These are phyloP conservation scores for Talaromyces sp. DNA, from an alignment of 2,329 filamentous ascomycete genomes.

Conservation along the genomic window DNA sequence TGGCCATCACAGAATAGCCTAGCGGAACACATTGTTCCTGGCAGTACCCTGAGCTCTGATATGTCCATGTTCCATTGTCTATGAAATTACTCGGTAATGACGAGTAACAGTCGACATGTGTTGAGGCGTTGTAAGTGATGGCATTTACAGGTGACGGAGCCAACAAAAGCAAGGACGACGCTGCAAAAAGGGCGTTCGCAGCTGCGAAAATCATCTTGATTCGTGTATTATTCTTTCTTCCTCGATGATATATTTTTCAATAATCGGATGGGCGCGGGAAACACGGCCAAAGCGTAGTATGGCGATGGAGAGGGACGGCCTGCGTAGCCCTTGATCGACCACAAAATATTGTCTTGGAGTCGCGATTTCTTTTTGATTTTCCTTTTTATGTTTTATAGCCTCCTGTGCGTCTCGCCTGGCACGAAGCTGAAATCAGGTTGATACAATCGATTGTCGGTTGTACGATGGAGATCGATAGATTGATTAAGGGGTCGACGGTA, in stretches of 20 bases:
- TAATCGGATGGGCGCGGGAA: background rate
- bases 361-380: background rate
- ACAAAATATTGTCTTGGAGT: background rate
- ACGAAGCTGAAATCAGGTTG: background rate
- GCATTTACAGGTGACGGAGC: background rate
- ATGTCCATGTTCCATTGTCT: conserved; percentile 49
- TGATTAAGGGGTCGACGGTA: background rate
- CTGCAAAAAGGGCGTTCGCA: conserved; percentile 4
- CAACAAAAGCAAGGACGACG: conserved; percentile 6
- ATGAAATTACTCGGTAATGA: conserved; percentile 35
- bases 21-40: conserved; percentile 48
- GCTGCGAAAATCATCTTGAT: conserved; percentile 12
- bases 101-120: conserved; percentile 15
- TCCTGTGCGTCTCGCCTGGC: conserved; percentile 14
- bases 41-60: conserved; percentile 56
- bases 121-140: conserved; percentile 12
- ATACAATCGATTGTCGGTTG: background rate
- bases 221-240: background rate
- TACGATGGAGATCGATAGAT: background rate
- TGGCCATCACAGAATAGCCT: conserved; percentile 58
- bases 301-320: conserved; percentile 33
- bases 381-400: background rate
- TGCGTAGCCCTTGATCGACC: conserved; percentile 34
- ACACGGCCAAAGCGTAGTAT: conserved; percentile 1
- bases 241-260: background rate